Evolutionary conservation across 2,329 filamentous ascomycete genomes (phyloP), one percentile per base, ranked within the genome.

Genomic region (Triangularia setosa): DNA sequence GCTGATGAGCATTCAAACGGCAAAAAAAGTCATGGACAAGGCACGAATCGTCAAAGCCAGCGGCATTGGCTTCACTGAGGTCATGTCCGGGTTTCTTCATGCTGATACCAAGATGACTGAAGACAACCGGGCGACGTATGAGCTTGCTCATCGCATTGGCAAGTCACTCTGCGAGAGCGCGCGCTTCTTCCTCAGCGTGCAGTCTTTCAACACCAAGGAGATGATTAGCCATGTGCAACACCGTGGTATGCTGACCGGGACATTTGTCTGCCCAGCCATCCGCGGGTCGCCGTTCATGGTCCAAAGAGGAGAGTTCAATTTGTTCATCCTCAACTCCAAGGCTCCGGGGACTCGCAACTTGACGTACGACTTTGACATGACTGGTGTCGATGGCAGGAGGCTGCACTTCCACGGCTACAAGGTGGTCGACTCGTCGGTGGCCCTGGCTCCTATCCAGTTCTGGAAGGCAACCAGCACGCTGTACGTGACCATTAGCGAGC

Each of bases 381-480:
- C 78, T 25, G 83, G 84, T 4, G 78, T 81, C 3, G 76, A 84
- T 65, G 84, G 83, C 14, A 76, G 79, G 54, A 77, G 75, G 57
- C 80, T 87, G 55, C 82, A 84, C 64, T 86, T 90, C 71, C 80
- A 87, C 65, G 87, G 86, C 0, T 86, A 83, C 75, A 89, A 89
- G 73, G 78, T 85, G 1, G 80, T 89, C 52, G 83, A 88, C 72
- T 82, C 86, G 3, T 84, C 83, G 0, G 83, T 86, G 0, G 84
- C 86, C 1, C 77, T 89, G 33, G 81, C 82, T 1, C 81, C 83
- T 1, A 69, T 77, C 48, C 79, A 83, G 66, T 85, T 90, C 64
- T 89, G 86, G 87, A 78, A 78, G 58, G 83, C 86, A 1, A 87
- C 86, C 0, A 87, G 81, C 21, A 88, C 85, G 0, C 78, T 90